Conservation (phyloP, 2,329 filamentous ascomycete genomes). For the Dactylellina sp. region DNA sequence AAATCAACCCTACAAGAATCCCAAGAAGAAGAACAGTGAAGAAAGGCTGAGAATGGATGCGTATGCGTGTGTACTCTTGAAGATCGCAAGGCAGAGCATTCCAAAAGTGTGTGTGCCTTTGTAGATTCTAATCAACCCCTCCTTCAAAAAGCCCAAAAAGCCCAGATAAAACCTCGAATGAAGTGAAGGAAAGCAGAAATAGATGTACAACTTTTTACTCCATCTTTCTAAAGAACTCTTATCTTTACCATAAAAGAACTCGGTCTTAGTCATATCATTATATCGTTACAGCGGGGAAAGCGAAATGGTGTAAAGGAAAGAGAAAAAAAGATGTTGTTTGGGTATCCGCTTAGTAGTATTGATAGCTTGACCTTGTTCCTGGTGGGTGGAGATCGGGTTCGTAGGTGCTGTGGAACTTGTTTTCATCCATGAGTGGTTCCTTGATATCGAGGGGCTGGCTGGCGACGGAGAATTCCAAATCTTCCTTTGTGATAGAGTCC, state of each 20-base stretch:
- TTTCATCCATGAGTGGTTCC: slow-evolving; percentile 84
- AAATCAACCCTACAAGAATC: slow-evolving; percentile 49
- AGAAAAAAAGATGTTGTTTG: slow-evolving; percentile 1
- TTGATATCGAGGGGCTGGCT: slow-evolving; percentile 97
- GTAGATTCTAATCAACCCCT: slow-evolving; percentile 9
- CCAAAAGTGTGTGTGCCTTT: background rate
- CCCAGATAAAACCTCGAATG: background rate
- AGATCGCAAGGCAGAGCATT: background rate
- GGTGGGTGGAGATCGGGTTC: slow-evolving; percentile 54
- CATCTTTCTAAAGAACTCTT: slow-evolving; percentile 32
- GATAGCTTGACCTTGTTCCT: slow-evolving; percentile 53
- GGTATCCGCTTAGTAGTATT: slow-evolving; percentile 43
- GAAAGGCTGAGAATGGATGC: slow-evolving; percentile 18
- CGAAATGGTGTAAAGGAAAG: slow-evolving; percentile 13
- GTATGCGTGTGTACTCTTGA: slow-evolving; percentile 16
- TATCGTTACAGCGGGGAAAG: slow-evolving; percentile 40
- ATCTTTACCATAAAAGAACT: slow-evolving; percentile 30
- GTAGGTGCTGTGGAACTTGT: slow-evolving; percentile 63
- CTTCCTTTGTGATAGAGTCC: slow-evolving; percentile 98
- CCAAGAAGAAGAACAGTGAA: slow-evolving; percentile 20
- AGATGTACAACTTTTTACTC: slow-evolving; percentile 54
- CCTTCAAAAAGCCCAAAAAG: slow-evolving; percentile 1
- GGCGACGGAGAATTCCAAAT: slow-evolving; percentile 97
- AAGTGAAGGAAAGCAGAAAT: slow-evolving; percentile 19
- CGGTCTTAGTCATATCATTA: slow-evolving; percentile 39